phyloP scores from a whole-genome alignment of 768 basidiomycete species.

The Mycena galopus region DNA sequence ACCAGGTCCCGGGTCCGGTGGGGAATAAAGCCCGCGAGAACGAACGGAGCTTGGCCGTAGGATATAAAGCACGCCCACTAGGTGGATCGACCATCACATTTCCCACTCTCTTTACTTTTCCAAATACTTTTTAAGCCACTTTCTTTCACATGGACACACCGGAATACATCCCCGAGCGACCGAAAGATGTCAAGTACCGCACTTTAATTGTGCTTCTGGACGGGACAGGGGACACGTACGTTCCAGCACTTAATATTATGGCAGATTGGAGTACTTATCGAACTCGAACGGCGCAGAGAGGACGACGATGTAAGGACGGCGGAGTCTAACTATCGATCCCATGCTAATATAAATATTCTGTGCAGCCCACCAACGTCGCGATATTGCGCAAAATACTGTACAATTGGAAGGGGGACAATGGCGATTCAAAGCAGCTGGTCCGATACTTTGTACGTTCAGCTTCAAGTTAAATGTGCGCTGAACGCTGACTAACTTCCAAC shows the following conservation, averaged over 20 bases:
- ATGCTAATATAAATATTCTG: slow-evolving; percentile 8
- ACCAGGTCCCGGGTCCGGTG: too few species aligned
- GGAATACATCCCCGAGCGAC: slow-evolving; percentile 17
- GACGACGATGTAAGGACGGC: slow-evolving; percentile 13
- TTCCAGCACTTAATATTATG: not conserved
- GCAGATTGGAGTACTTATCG: slow-evolving; percentile 1
- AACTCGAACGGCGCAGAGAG: slow-evolving; percentile 16
- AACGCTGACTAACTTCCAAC: slow-evolving; percentile 4
- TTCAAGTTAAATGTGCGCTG: not conserved
- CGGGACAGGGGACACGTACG: slow-evolving; percentile 17
- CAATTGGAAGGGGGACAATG: slow-evolving; percentile 14
- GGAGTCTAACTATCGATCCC: not conserved
- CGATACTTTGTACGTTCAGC: slow-evolving; percentile 9
- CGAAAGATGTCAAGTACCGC: slow-evolving; percentile 22
- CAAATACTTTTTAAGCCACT: not conserved
- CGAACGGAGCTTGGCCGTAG: too few species aligned
- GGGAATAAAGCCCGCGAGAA: too few species aligned
- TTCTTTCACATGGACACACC: slow-evolving; percentile 12
- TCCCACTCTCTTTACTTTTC: not conserved
- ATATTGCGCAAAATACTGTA: slow-evolving; percentile 18
- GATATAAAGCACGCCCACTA: too few species aligned
- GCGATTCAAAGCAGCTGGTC: slow-evolving; percentile 17
- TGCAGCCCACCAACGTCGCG: slow-evolving; percentile 21
- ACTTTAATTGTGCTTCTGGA: slow-evolving; percentile 20
- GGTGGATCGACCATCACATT: too few species aligned